phyloP scores from a whole-genome alignment of 2,329 filamentous ascomycete genomes.

The Diaporthe humulicola region DNA sequence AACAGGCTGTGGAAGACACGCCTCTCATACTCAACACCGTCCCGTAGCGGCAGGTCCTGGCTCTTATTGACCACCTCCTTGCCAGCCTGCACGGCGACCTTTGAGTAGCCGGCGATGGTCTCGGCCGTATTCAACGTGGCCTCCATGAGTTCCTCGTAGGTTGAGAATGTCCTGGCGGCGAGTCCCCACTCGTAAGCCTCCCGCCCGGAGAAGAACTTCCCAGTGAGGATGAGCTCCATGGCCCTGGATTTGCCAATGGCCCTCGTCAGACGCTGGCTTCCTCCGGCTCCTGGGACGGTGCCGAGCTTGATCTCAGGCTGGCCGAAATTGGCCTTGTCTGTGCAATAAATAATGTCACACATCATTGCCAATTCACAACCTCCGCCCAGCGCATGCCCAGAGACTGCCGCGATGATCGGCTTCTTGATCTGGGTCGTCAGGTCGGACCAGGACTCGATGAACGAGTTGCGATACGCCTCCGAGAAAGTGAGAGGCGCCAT shows the following conservation, averaged over 20 bases:
- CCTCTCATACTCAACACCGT: constrained; percentile 95
- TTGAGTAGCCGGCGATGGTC: constrained; percentile 88
- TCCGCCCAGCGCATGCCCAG: constrained; percentile 93
- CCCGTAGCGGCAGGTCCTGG: constrained; percentile 87
- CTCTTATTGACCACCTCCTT: constrained; percentile 99
- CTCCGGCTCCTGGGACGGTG: constrained; percentile 91
- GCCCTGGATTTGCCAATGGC: constrained; percentile 87
- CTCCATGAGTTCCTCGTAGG: constrained; percentile 84
- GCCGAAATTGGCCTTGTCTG: constrained; percentile 87
- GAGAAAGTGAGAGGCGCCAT: constrained; percentile 95
- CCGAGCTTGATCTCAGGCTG: constrained; percentile 98
- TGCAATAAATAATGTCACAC: constrained; percentile 96
- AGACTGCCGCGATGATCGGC: constrained; percentile 93
- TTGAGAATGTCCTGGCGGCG: constrained; percentile 84
- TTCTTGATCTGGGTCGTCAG: constrained; percentile 89
- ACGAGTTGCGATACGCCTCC: constrained; percentile 87
- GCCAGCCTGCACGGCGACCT: constrained; percentile 86
- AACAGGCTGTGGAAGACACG: constrained; percentile 94
- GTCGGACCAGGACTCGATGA: constrained; percentile 95
- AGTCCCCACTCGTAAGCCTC: constrained; percentile 94
- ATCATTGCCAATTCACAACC: constrained; percentile 98
- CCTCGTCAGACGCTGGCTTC: constrained; percentile 87
- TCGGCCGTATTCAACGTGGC: constrained; percentile 86
- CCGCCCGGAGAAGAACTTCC: constrained; percentile 83
- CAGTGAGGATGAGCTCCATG: constrained; percentile 93